Percentiles rank a stretch among this genome's conserved stretches.
Conservation (phyloP, 805 yeast species). For the Candida nonsorbophila region DNA sequence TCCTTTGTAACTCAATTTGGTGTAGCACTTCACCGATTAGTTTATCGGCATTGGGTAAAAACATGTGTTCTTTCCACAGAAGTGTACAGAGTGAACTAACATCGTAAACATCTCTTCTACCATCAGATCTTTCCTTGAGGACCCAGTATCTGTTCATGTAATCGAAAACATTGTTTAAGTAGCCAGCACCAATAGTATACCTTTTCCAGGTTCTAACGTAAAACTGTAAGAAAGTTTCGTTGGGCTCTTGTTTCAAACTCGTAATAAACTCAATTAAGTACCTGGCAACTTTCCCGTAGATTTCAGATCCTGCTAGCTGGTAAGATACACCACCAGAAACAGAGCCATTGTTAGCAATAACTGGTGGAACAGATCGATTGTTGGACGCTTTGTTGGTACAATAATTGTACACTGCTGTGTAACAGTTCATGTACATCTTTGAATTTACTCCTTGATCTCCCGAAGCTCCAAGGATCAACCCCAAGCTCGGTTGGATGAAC, state of each 20-base stretch:
- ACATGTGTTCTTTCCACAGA: slow-evolving; percentile 84
- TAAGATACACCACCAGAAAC: slow-evolving; percentile 19
- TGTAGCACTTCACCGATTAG: slow-evolving; percentile 70
- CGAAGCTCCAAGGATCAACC: slow-evolving; percentile 62
- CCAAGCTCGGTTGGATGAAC: slow-evolving; percentile 71
- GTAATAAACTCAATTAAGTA: slow-evolving; percentile 61
- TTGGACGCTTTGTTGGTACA: slow-evolving; percentile 68
- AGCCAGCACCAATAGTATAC: slow-evolving; percentile 85
- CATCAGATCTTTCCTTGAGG: slow-evolving; percentile 90
- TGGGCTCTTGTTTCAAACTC: slow-evolving; percentile 42
- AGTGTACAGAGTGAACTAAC: slow-evolving; percentile 83
- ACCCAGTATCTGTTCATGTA: slow-evolving; percentile 98
- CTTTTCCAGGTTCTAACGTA: slow-evolving; percentile 88
- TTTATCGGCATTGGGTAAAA: slow-evolving; percentile 53
- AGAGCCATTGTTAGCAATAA: not conserved
- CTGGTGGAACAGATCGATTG: slow-evolving; percentile 8
- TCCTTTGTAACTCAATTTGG: slow-evolving; percentile 72
- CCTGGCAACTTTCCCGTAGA: slow-evolving; percentile 64
- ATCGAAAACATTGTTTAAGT: slow-evolving; percentile 88
- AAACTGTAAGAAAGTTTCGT: slow-evolving; percentile 70
- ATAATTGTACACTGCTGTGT: slow-evolving; percentile 88
- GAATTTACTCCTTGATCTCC: slow-evolving; percentile 63
- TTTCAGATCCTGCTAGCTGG: slow-evolving; percentile 81
- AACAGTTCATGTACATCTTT: slow-evolving; percentile 79
- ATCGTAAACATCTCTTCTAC: slow-evolving; percentile 83